phyloP scores from a whole-genome alignment of 78 protist species.

The Monosiga brevicollis region DNA sequence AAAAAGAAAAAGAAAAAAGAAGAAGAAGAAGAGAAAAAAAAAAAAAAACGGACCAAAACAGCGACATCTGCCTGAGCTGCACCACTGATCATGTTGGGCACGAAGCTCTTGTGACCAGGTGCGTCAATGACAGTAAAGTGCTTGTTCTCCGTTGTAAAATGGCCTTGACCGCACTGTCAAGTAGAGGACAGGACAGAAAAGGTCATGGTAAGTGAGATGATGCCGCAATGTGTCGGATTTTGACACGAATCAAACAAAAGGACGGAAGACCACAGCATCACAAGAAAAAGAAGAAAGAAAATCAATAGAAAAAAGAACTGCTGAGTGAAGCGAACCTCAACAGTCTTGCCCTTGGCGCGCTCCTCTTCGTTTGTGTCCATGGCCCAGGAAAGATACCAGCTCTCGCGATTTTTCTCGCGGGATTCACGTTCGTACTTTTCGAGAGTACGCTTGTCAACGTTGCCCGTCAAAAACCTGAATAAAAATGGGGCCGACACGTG shows the following conservation, averaged over 20 bases:
- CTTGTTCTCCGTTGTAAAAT: conserved; percentile 74
- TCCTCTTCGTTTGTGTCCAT: conserved; percentile 94
- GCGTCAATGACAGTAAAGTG: conserved; percentile 91
- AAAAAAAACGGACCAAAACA: conserved; percentile 54
- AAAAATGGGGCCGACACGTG: too few relatives aligned
- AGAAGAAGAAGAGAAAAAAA: not conserved
- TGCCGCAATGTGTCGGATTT: too few relatives aligned
- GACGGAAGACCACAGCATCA: too few relatives aligned
- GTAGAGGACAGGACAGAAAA: too few relatives aligned
- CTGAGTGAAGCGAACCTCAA: conserved; percentile 35
- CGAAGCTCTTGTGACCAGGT: conserved; percentile 91
- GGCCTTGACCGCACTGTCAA: conserved; percentile 75
- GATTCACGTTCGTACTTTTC: conserved; percentile 93
- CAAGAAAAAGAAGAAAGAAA: too few relatives aligned
- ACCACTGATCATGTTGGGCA: conserved; percentile 97
- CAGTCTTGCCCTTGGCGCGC: conserved; percentile 83
- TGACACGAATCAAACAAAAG: too few relatives aligned
- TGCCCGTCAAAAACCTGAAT: conserved; percentile 55
- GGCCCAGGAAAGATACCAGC: conserved; percentile 83
- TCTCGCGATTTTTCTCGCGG: conserved; percentile 78
- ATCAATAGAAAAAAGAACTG: too few relatives aligned
- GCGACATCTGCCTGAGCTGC: conserved; percentile 97
- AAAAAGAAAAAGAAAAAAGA: not conserved
- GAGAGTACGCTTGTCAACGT: conserved; percentile 87
- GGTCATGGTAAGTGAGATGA: too few relatives aligned